phyloP scores from a whole-genome alignment of 345 rosid species.

The Sisymbrium altissimum region DNA sequence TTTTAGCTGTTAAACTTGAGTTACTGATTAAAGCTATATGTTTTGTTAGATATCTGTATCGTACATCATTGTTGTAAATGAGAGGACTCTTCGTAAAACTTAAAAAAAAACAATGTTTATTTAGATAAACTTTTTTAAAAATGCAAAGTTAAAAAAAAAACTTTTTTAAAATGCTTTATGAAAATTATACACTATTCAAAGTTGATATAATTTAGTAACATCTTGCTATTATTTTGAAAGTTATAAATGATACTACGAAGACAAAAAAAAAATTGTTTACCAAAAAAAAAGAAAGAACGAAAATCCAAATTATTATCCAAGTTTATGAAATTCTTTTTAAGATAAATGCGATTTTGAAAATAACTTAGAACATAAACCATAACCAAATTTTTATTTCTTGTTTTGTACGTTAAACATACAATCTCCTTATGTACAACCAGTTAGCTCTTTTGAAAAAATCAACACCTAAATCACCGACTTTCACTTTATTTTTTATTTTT shows the following conservation, averaged over 20 bases:
- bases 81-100: neutral
- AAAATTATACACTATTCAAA: neutral
- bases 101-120: neutral
- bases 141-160: too few species aligned
- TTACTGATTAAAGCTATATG: neutral
- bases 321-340: neutral
- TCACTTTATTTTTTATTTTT: neutral
- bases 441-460: neutral
- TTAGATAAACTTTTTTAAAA: too few species aligned
- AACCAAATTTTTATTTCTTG: neutral
- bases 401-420: neutral
- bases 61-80: too few species aligned
- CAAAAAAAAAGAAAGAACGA: too few species aligned
- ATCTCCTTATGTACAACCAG: neutral
- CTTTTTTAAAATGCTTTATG: neutral
- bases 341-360: neutral
- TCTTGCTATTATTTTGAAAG: too few species aligned
- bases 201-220: neutral
- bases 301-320: too few species aligned
- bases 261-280: too few species aligned
- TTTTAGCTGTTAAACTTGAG: neutral
- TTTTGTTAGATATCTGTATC: too few species aligned
- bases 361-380: neutral
- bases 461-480: slow-evolving; percentile 19
- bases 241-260: too few species aligned